Conservation (phyloP, 2,329 filamentous ascomycete species). For the Aureobasidium sp. region DNA sequence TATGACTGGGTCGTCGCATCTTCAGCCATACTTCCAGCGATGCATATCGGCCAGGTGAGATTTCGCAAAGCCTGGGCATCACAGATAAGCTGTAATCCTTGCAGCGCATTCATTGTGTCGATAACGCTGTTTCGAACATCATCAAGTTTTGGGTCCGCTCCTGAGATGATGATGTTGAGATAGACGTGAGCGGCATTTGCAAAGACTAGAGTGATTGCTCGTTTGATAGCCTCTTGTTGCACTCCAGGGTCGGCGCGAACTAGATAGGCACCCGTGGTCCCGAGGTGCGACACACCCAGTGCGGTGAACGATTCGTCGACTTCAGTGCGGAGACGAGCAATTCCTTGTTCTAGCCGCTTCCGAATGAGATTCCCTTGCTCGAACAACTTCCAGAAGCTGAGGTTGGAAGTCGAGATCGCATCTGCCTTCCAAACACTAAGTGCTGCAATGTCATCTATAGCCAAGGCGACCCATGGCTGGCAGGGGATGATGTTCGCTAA, state of each 20-base stretch:
- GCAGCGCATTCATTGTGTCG: slow-evolving; percentile 12
- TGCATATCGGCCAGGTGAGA: slow-evolving; percentile 14
- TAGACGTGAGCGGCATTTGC: slow-evolving; percentile 14
- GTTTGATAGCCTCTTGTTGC: background rate
- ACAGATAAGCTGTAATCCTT: slow-evolving; percentile 4
- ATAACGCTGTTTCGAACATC: slow-evolving; percentile 7
- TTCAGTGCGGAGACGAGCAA: background rate
- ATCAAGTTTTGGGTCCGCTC: background rate
- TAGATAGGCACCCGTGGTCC: background rate
- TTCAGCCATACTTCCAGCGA: slow-evolving; percentile 15
- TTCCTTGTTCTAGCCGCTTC: background rate
- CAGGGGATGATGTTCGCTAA: slow-evolving; percentile 11
- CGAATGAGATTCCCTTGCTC: slow-evolving; percentile 5
- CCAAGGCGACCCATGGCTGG: slow-evolving; percentile 3
- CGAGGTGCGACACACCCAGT: background rate
- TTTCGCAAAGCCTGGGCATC: slow-evolving; percentile 13
- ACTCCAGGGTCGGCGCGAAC: background rate
- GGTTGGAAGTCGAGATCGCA: background rate
- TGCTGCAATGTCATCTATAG: slow-evolving; percentile 5
- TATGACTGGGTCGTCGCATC: background rate
- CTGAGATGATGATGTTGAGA: slow-evolving; percentile 5
- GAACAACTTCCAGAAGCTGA: slow-evolving; percentile 11
- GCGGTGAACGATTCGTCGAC: background rate
- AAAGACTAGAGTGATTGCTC: slow-evolving; percentile 14
- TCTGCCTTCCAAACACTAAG: background rate